Evolutionary conservation across 1,284 basidiomycete genomes (phyloP), one percentile per base, ranked within the genome.

Genomic region (Pterulicium gracile): DNA sequence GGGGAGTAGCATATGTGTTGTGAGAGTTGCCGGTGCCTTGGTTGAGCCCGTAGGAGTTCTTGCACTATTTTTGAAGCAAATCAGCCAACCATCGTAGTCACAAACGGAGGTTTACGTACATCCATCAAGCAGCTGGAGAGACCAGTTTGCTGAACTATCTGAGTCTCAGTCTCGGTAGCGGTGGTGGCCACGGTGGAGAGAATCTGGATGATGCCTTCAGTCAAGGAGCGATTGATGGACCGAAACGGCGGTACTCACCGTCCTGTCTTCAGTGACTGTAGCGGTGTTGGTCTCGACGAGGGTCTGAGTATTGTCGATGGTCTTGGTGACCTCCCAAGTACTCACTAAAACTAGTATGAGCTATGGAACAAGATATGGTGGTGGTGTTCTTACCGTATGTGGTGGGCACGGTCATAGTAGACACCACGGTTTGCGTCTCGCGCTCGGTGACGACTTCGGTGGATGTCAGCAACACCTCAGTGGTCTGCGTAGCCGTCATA

Each of bases 91-190:
- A n/a, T n/a, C n/a, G n/a, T n/a, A n/a, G n/a, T n/a, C n/a, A n/a
- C n/a, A n/a, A n/a, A n/a, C n/a, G n/a, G 39, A 20, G 15, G 32
- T 18, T 15, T 15, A 60, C 62, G 46, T 51, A 75, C 74, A 57
- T 64, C 58, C 54, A 66, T 65, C 50, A 81, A 63, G 61, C 79
- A 81, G 47, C 70, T 60, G 43, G 70, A 66, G 48, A 81, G 70
- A 51, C 57, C 65, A 43, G 73, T 77, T 54, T 72, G 61, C 15
- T 56, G 49, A 42, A 70, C 65, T 13, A 64, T 56, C 49, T 66
- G 58, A 27, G 62, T 59, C 49, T 66, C 62, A n/a, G 70, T 72
- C n/a, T 66, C 62, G 17, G 75, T 75, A 41, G 63, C 57, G 10
- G 72, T 73, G 42, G 66, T 55, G 15, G 58, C 58, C 42, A 53